Base-by-base conservation (phyloP, 306 rosid genomes). In the Medicago lupulina region DNA sequence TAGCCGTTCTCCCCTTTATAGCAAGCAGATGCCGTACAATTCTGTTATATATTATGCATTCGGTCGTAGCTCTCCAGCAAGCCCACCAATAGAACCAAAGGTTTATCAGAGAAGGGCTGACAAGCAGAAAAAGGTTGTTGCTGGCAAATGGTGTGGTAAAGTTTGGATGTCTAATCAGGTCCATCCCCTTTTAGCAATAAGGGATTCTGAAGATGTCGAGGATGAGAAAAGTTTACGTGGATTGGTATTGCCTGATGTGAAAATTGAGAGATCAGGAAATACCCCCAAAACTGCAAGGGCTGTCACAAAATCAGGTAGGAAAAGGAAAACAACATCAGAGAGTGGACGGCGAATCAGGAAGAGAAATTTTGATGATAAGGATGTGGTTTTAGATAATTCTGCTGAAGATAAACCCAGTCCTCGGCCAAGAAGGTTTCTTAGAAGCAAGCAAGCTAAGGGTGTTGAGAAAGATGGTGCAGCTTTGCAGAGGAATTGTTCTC, bases 1-100 rank as follows among this genome's bases (percentile, higher is more conserved):
- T 43, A 86, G 99, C 73, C 97, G 90, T 65, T 90, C 98, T 85
- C 90, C 95, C 80, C 96, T 96, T 61, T 96, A 96, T 38, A 90
- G 97, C 76, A 96, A 96, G 91, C 99, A 96, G 87, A 96, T 96
- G 99, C 90, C 98, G 67, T 96, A 90, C 85, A 96, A 96, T 82
- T 88, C 96, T 79, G 97, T 96, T 58, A 88, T 90, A 86, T 92
- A 96, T 83, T 68, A 86, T 75, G 97, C 92, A 80, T 96, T 96
- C 87, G 99, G 98, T 55, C 85, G 96, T 77, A 80, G 86, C 77
- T 79, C 96, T 80, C 86, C 86, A 4, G 81, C 85, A 76, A 80
- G 79, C 85, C 87, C 84, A 7, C 81, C 97, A 13, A 57, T 67
- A 40, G 87, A 88, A 76, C 85, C 84, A 46, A 88, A 87, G 80